phyloP scores from a whole-genome alignment of 352 stramenopile species.

The Phytophthora kernoviae region DNA sequence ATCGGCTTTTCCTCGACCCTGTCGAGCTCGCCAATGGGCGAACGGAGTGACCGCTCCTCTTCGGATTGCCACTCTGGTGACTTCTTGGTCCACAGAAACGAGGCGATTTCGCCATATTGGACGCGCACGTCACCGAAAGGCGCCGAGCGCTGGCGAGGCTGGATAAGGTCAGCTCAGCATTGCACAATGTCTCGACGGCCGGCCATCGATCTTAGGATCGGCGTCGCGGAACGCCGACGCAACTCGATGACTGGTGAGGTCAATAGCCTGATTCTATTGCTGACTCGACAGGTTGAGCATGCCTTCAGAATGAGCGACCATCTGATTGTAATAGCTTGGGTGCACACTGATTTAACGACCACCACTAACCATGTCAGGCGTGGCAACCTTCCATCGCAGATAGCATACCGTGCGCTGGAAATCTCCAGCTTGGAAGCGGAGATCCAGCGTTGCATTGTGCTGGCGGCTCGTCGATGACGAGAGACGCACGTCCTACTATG shows the following conservation, averaged over 20 bases:
- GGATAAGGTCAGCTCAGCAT: constrained; percentile 32
- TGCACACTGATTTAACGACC: too few relatives aligned
- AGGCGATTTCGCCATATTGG: constrained; percentile 42
- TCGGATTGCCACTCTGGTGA: constrained; percentile 25
- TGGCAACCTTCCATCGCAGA: too few relatives aligned
- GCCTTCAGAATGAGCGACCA: too few relatives aligned
- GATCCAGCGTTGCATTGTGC: too few relatives aligned
- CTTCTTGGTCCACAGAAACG: constrained; percentile 28
- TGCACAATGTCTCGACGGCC: constrained; percentile 13
- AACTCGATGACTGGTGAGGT: not conserved
- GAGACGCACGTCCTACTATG: too few relatives aligned
- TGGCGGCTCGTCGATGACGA: too few relatives aligned
- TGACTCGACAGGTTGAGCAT: constrained; percentile 1
- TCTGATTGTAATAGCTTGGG: too few relatives aligned
- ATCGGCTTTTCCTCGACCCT: not conserved
- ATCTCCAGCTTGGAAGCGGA: too few relatives aligned
- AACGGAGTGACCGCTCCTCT: constrained; percentile 29
- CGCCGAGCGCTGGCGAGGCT: constrained; percentile 2
- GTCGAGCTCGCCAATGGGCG: constrained; percentile 19
- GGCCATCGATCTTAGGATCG: constrained; percentile 22
- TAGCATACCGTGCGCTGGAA: too few relatives aligned
- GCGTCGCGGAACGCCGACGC: not conserved
- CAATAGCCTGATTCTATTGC: not conserved
- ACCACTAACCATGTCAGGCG: too few relatives aligned
- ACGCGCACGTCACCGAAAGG: constrained; percentile 37